Base-by-base conservation (phyloP, 495 filamentous ascomycete genomes). In the Pseudomonodictys pantanalensis region DNA sequence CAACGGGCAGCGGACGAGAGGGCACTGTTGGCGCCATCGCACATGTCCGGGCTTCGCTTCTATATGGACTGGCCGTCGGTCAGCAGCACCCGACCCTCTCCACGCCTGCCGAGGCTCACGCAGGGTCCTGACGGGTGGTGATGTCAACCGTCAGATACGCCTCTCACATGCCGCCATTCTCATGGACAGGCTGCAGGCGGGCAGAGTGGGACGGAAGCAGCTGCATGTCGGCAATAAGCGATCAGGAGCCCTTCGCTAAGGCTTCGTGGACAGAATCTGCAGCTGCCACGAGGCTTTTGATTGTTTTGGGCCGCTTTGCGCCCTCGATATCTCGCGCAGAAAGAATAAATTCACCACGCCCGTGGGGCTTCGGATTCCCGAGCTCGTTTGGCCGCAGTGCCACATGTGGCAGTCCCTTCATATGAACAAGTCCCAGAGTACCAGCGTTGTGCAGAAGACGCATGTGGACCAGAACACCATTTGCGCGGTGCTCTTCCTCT, bases 381-480 rank as follows among this genome's bases (percentile, higher is more conserved):
- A 52, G n/a, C 48, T 20, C 9, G 24, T 52, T 20, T 52, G 24
- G 23, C 11, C 5, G 15, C 15, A 28, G 28, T 30, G 10, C 28
- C 5, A 3, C n/a, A 32, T 17, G 18, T 38, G 11, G 35, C 7
- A 26, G 51, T 20, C 9, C 42, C 28, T 3, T 60, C 45, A 97
- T 71, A 96, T 90, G 26, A 96, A 73, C 70, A 96, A 73, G 81
- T 99, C 93, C 90, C 91, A 99, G n/a, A 91, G 76, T 8, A 99
- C 78, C 56, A 99, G 78, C 66, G 87, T 86, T 2, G 82, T 75
- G 71, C 91, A 96, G 57, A 97, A 78, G 0, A 85, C 87, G 25
- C 87, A 84, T 6, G 90, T 91, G 11, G 86, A 88, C 74, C 86
- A 96, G 68, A 97, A 99, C 25, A 96, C 87, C 62, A 87, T 87